Conservation (phyloP, 495 filamentous ascomycete genomes). For the Podospora pseudocomata region DNA sequence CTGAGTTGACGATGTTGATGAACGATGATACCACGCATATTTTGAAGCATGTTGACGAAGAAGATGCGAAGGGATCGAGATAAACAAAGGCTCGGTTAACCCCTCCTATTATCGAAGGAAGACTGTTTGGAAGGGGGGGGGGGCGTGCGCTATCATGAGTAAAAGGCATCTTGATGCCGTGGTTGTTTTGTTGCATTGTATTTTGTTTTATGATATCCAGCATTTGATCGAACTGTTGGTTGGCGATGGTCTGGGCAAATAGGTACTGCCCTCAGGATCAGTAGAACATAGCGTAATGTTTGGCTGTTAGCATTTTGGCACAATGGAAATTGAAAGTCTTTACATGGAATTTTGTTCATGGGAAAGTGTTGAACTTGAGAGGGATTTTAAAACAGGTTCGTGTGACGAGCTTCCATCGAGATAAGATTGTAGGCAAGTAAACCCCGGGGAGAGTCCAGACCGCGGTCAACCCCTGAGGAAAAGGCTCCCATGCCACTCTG, state of each 20-base stretch:
- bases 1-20: background rate
- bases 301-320: background rate
- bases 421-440: too few relatives aligned
- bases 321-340: background rate
- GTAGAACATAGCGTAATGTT: background rate
- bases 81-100: background rate
- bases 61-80: background rate
- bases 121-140: background rate
- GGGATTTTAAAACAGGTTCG: background rate
- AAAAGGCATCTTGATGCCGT: background rate
- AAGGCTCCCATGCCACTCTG: background rate
- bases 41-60: background rate
- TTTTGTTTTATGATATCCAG: background rate
- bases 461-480: background rate
- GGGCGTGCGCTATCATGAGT: background rate
- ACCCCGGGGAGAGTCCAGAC: too few relatives aligned
- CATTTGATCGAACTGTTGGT: background rate
- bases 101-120: background rate
- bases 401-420: too few relatives aligned
- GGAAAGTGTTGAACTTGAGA: background rate
- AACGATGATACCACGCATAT: slow-evolving; percentile 1
- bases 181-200: background rate
- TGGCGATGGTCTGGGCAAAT: background rate
- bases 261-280: background rate
- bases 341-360: background rate